Evolutionary conservation across 305 asterid genomes (phyloP).

Genomic region (Fraxinus latifolia): DNA sequence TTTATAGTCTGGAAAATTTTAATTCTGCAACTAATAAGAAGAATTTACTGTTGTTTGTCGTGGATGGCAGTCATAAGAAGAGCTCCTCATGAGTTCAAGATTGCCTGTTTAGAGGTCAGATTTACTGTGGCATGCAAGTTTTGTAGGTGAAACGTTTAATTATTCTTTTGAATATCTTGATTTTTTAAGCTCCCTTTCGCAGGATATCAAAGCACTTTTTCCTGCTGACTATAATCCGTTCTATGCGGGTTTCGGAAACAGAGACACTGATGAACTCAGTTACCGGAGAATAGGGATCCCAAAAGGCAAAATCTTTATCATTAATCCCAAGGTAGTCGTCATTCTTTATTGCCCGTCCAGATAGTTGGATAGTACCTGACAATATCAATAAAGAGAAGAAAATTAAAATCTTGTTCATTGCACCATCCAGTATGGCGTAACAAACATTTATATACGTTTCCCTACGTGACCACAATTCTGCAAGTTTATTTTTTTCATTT

Average conservation of each 20-base stretch:
- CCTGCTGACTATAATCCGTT: constrained; percentile 94
- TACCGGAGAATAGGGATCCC: constrained; percentile 98
- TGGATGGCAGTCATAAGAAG: constrained; percentile 78
- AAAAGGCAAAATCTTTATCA: constrained; percentile 94
- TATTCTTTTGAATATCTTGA: neutral
- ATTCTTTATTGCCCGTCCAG: neutral
- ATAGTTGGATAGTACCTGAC: neutral
- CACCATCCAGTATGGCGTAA: neutral
- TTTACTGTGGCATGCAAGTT: neutral
- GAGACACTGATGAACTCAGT: constrained; percentile 98
- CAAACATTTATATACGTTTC: neutral
- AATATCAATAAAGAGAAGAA: neutral
- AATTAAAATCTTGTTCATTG: neutral
- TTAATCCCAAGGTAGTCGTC: constrained; percentile 80
- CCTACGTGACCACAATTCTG: neutral
- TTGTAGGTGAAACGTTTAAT: neutral
- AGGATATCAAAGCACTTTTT: constrained; percentile 97
- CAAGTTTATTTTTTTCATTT: neutral
- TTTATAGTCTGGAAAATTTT: neutral
- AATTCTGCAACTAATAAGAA: neutral
- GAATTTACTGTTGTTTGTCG: constrained; percentile 24
- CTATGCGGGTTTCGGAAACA: constrained; percentile 95
- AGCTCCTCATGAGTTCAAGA: constrained; percentile 99
- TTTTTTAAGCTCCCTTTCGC: constrained; percentile 24
- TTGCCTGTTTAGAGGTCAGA: constrained; percentile 94